Percentiles rank a stretch among this genome's conserved stretches.
These are phyloP conservation scores for Lichtheimia ornata DNA, from an alignment of 371 early-diverging fungal species.

Conservation along the genomic window DNA sequence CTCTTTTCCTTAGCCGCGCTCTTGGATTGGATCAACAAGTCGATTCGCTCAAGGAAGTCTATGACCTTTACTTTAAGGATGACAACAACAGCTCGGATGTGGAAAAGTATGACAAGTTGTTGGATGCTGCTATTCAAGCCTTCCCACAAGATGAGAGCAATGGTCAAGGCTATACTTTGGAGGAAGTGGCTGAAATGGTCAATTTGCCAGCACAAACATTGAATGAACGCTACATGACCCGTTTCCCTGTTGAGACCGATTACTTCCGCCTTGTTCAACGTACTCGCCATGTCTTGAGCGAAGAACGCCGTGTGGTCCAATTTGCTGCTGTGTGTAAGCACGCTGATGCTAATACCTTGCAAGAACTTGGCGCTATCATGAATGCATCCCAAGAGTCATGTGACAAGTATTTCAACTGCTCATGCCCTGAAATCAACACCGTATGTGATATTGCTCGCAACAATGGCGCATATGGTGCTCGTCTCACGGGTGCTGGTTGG, in stretches of 20 bases:
- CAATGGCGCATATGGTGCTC: slow-evolving; percentile 80
- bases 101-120: slow-evolving; percentile 15
- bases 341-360: slow-evolving; percentile 31
- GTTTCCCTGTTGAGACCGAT: slow-evolving; percentile 71
- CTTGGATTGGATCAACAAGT: slow-evolving; percentile 41
- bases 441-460: slow-evolving; percentile 71
- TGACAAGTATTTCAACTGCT: slow-evolving; percentile 81
- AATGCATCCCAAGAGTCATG: slow-evolving; percentile 88
- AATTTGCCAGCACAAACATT: slow-evolving; percentile 58
- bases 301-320: slow-evolving; percentile 81
- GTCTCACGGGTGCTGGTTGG: slow-evolving; percentile 96
- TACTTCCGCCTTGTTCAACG: slow-evolving; percentile 77
- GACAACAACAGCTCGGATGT: slow-evolving; percentile 10
- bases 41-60: slow-evolving; percentile 67
- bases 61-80: slow-evolving; percentile 48
- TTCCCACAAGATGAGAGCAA: slow-evolving; percentile 30
- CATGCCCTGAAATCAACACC: slow-evolving; percentile 85
- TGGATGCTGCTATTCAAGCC: slow-evolving; percentile 16
- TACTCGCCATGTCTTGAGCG: slow-evolving; percentile 82
- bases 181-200: slow-evolving; percentile 65
- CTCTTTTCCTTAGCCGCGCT: slow-evolving; percentile 64
- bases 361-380: slow-evolving; percentile 82
- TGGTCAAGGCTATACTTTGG: slow-evolving; percentile 58
- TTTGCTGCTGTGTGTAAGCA: slow-evolving; percentile 74
- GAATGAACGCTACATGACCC: slow-evolving; percentile 61